Base-by-base conservation (phyloP, 176 grass and related monocot genomes). In the Eragrostis curvula region DNA sequence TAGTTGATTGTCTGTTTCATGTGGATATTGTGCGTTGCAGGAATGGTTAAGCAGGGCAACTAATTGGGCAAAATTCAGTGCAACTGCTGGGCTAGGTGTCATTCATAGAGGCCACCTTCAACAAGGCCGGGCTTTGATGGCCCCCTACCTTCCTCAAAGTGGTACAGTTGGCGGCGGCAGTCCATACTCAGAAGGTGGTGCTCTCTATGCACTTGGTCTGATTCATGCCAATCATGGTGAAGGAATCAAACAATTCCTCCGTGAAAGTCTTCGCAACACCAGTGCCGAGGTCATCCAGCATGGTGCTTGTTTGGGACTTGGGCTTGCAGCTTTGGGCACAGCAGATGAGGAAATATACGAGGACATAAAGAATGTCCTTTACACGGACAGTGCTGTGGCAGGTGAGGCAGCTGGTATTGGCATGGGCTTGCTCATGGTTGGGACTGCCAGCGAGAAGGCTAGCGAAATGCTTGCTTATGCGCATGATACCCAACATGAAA, bases 211-310 rank as follows among this genome's bases (percentile, higher is more conserved):
- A 21, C 75, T 99, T 68, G 97, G 97, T 71, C 83, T 99, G 68
- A 96, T 99, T 91, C 97, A 99, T 94, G 97, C 97, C 51, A 99
- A 99, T 81, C 97, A 99, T 78, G 97, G 97, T 71, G 97, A 99
- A 89, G 97, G 91, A 79, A 99, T 99, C 70, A 99, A 99, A 62
- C 91, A 96, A 84, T 99, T 99, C 81, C 91, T 99, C 39, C 89
- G 91, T 78, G 93, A 99, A 75, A 96, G 93, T 71, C 93, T 99
- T 68, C 87, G 91, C 40, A 99, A 99, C 77, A 89, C 97, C 74
- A 91, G 47, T 78, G 91, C 93, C 68, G 97, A 99, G 93, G 97
- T 96, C 40, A 99, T 99, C 65, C 97, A 99, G 66, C 97, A 99
- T 41, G 97, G 97, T 66, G 97, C 97, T 36, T 99, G 97, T 75